Evolutionary conservation across 2,329 filamentous ascomycete genomes (phyloP), one percentile per base, ranked within the genome.

Genomic region (Parasarocladium wereldwijsianum): DNA sequence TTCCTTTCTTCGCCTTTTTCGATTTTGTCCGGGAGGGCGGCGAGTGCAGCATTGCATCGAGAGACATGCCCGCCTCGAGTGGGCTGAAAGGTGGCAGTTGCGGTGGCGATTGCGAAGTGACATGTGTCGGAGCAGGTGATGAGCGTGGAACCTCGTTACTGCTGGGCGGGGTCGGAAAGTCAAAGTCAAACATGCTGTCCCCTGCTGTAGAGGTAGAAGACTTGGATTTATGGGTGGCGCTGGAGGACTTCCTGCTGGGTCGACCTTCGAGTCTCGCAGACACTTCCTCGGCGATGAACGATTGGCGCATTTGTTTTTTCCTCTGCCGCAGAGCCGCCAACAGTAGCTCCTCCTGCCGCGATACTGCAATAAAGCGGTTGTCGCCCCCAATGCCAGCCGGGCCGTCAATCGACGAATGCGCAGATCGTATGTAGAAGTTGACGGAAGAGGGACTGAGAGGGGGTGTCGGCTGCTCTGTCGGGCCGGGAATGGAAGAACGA

Each of bases 271-370:
- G 4, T 29, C 17, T 14, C 21, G 24, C 17, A 7, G 25, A 22
- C 12, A 32, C 33, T 22, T 31, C 26, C 13, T 33, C 26, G 14
- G 55, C 49, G 9, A 58, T 46, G 12, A 60, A 50, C 3, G 54
- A 57, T 36, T 66, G 58, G 3, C 64, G 60, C 60, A 69, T 67
- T n/a, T 54, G 52, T 3, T 65, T 60, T n/a, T 66, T 56, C 51
- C 69, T 70, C 39, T 64, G 58, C 7, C 68, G 58, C 24, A 73
- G 53, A 3, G 68, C 68, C 3, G 67, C 61, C 4, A 73, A 51
- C 1, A 73, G 52, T 56, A 70, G 62, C 45, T 72, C 64, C 36
- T 73, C 68, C 36, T 71, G 66, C 4, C 54, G 58, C 0, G 66
- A 71, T 12, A 73, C 65, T 1, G 66, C 63, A 60, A 72, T 70